Base-by-base conservation (phyloP, 768 basidiomycete species). In the Cytidiella melzeri region DNA sequence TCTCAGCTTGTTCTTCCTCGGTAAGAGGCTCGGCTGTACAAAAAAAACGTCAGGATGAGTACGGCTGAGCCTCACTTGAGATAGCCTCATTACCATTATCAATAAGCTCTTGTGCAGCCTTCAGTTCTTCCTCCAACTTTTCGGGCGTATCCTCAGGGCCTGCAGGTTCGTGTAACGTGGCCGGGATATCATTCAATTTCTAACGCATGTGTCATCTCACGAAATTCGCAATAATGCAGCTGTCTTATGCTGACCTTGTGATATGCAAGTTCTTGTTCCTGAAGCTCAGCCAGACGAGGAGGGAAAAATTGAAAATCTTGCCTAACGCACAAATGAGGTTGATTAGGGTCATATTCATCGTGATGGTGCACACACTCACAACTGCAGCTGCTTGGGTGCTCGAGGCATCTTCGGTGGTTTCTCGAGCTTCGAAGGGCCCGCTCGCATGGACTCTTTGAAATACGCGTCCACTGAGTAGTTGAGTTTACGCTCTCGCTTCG, bases 241-340 rank as follows among this genome's bases (percentile, higher is more conserved):
- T 20, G 36, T 26, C 55, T 63, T n/a, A n/a, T n/a, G n/a, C n/a
- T n/a, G 50, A 84, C 88, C 72, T 87, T 87, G 64, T 84, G 84
- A 10, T 83, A 88, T 0, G 84, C 84, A 18, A 87, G 70, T 65
- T 97, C 95, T 48, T 83, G 78, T 58, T 95, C 91, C 62, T 97
- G 93, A 23, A 97, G 70, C 57, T 81, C 82, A 3, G 81, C 75
- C 10, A 98, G 67, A 45, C 84, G 75, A 0, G 83, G 79, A 5
- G 93, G 87, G 71, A 90, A 97, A 75, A 99, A 98, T 61, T 99
- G 95, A 76, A 92, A 95, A 65, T 96, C 95, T 67, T 93, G 87
- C 55, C 90, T 93, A 15, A 41, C 26, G 2, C 18, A 30, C 34
- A 48, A 24, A 47, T 30, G 10, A 20, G 4, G 45, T 30, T 57